Evolutionary conservation across 140 eudicot genomes (phyloP).

Genomic region (Erigeron philadelphicus): DNA sequence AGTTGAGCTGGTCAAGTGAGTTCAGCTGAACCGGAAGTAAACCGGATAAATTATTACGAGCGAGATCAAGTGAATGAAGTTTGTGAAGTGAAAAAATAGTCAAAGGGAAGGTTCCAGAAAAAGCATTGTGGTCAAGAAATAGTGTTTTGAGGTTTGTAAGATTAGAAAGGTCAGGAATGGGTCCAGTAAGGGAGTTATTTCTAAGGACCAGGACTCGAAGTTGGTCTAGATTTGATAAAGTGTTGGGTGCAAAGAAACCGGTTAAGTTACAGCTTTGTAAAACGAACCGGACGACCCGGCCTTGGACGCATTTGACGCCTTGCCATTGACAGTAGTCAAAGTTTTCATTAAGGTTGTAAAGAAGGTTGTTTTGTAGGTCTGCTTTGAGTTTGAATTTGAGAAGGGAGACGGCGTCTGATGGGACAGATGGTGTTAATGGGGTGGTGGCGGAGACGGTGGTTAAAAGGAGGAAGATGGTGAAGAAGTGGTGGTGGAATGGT

Average conservation of each 20-base stretch:
- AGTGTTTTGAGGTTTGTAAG: slow-evolving; percentile 67
- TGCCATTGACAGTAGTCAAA: slow-evolving; percentile 83
- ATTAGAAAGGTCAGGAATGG: slow-evolving; percentile 58
- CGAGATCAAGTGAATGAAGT: slow-evolving; percentile 47
- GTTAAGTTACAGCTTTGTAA: slow-evolving; percentile 43
- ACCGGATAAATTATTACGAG: slow-evolving; percentile 59
- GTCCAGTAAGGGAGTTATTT: slow-evolving; percentile 75
- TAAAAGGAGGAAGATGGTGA: slow-evolving; percentile 26
- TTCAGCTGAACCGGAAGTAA: slow-evolving; percentile 39
- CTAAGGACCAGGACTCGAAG: slow-evolving; percentile 69
- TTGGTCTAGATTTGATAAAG: slow-evolving; percentile 68
- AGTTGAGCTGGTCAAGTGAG: slow-evolving; percentile 45
- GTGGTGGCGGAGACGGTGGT: slow-evolving; percentile 26
- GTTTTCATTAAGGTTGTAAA: slow-evolving; percentile 62
- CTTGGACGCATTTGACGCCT: slow-evolving; percentile 78
- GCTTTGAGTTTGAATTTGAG: slow-evolving; percentile 66
- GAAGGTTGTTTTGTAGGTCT: slow-evolving; percentile 62
- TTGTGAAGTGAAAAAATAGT: slow-evolving; percentile 48
- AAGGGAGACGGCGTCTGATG: slow-evolving; percentile 75
- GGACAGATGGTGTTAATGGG: slow-evolving; percentile 29
- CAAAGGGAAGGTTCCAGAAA: slow-evolving; percentile 57
- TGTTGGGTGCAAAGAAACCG: slow-evolving; percentile 49
- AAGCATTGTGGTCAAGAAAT: slow-evolving; percentile 58
- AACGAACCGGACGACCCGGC: slow-evolving; percentile 63
- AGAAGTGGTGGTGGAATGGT: slow-evolving; percentile 11